Evolutionary conservation across 805 yeast species (phyloP), one percentile per base, ranked within the genome.

Genomic region (Cyberlindnera euphorbiae): DNA sequence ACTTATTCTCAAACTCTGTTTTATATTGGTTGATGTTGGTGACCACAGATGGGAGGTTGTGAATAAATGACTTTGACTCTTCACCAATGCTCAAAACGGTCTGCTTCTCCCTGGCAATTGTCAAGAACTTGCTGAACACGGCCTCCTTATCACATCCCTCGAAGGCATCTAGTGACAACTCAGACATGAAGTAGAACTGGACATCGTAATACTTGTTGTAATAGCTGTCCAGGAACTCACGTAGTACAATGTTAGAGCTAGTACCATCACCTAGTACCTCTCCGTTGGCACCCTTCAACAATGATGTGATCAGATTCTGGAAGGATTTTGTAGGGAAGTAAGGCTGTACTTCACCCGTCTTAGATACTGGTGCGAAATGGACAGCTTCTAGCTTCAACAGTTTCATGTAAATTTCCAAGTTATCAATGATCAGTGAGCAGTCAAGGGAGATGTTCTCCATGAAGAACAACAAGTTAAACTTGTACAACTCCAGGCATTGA

Each of bases 161-260:
- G 12, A 49, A 32, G 8, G 52, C 43, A 6, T 60, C 50, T 17
- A 46, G 38, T n/a, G 46, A 47, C 16, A 77, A 55, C 46, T 72
- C 78, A 26, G 68, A 63, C 52, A 81, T 77, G 46, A 85, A 80
- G 52, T 79, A 83, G 53, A 67, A 86, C 48, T 88, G 85, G 39
- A 90, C 60, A 56, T 90, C 98, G 66, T 84, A 84, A 56, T 72
- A 75, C 47, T 68, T 67, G 21, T 52, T 50, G 51, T 79, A 79
- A 42, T 73, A 77, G 18, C 63, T 64, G 16, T 69, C 76, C 19
- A 67, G 50, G 50, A 83, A 84, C 53, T 82, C 86, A 33, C 66
- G 55, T 12, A 76, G 41, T 10, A 72, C 55, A 34, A 73, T 67
- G 51, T 68, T 71, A 12, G 70, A 69, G 23, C 67, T 61, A 0